Evolutionary conservation across 768 basidiomycete genomes (phyloP).

Genomic region (Boletus sp.): DNA sequence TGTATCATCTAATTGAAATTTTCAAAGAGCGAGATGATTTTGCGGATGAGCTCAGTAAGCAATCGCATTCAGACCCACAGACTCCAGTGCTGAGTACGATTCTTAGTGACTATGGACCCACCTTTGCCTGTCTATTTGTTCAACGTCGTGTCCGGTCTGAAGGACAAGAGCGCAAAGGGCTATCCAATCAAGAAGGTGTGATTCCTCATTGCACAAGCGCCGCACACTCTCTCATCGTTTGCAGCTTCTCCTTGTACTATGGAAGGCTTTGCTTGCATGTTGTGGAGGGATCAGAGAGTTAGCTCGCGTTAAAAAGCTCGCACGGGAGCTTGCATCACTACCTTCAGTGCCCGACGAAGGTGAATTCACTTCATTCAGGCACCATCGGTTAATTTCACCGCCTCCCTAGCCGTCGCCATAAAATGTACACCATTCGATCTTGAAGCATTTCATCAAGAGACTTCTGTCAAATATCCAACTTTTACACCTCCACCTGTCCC

Average conservation of each 20-base stretch:
- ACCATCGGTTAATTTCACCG: constrained; percentile 5
- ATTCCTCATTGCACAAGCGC: background rate
- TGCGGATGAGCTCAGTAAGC: constrained; percentile 93
- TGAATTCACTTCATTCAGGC: constrained; percentile 21
- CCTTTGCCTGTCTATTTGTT: constrained; percentile 92
- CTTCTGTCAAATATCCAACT: constrained; percentile 93
- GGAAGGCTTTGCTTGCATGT: constrained; percentile 92
- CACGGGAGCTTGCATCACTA: constrained; percentile 82
- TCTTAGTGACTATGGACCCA: constrained; percentile 88
- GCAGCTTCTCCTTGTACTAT: constrained; percentile 87
- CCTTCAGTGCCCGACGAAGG: constrained; percentile 50
- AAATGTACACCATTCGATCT: constrained; percentile 93
- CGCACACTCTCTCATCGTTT: constrained; percentile 5
- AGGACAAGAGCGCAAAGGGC: constrained; percentile 91
- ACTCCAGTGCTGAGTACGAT: constrained; percentile 5
- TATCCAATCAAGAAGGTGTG: constrained; percentile 96
- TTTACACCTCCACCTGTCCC: constrained; percentile 64
- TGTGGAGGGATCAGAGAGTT: constrained; percentile 92
- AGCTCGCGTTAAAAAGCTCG: constrained; percentile 75
- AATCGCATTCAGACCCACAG: background rate
- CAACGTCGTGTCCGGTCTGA: constrained; percentile 82
- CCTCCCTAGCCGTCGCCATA: constrained; percentile 54
- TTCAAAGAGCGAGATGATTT: constrained; percentile 94
- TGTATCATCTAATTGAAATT: constrained; percentile 93
- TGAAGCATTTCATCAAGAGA: constrained; percentile 85